Evolutionary conservation across 441 rosid genomes (phyloP).

Genomic region (Euphorbia celastroides): DNA sequence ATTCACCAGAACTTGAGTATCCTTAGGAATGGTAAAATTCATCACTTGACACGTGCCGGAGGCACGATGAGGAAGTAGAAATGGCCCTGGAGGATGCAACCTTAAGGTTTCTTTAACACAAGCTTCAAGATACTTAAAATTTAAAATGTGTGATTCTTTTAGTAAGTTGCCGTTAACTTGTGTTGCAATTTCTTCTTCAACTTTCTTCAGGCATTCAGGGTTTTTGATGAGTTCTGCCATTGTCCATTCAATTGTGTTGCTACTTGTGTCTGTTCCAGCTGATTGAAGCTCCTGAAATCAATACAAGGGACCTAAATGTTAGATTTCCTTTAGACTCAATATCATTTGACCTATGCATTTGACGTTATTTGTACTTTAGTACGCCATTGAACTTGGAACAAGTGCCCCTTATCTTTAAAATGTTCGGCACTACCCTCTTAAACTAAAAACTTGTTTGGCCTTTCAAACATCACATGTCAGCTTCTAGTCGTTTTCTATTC

Average conservation of each 20-base stretch:
- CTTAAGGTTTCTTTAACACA: constrained; percentile 48
- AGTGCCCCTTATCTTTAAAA: no score
- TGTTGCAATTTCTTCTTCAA: constrained; percentile 17
- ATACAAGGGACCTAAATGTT: background rate
- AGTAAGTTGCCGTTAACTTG: background rate
- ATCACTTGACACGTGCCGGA: constrained; percentile 26
- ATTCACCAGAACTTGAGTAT: constrained; percentile 37
- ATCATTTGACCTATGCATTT: no score
- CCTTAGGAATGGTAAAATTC: constrained; percentile 37
- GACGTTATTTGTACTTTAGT: no score
- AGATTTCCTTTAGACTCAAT: no score
- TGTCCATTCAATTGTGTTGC: constrained; percentile 27
- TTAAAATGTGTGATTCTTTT: constrained; percentile 23
- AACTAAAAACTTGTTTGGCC: no score
- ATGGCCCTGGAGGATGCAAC: constrained; percentile 53
- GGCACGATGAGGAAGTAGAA: constrained; percentile 52
- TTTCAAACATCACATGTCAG: no score
- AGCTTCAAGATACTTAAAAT: constrained; percentile 39
- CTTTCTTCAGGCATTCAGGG: constrained; percentile 19
- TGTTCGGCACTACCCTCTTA: no score
- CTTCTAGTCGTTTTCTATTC: no score
- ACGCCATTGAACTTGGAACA: no score
- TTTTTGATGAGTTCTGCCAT: constrained; percentile 27
- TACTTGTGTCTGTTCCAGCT: constrained; percentile 28
- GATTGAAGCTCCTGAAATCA: constrained; percentile 24